phyloP scores from a whole-genome alignment of 1,284 basidiomycete genomes.

The Leccinum griseonigrum region DNA sequence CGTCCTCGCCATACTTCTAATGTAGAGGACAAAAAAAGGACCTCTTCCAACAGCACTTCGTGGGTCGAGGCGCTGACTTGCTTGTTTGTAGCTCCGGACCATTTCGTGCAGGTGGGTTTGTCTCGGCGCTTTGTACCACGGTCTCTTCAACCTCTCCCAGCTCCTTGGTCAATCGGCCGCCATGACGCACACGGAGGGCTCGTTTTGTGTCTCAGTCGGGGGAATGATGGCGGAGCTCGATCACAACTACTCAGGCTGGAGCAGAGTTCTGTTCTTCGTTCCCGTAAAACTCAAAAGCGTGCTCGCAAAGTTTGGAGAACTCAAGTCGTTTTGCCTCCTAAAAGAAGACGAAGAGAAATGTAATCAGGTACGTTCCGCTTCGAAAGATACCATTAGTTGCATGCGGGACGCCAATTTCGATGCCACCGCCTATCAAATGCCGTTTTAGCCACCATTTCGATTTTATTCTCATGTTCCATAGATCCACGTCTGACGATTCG shows the following conservation, averaged over 20 bases:
- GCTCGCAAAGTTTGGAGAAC: constrained; percentile 32
- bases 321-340: constrained; percentile 30
- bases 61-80: constrained; percentile 29
- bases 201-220: constrained; percentile 39
- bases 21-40: constrained; percentile 23
- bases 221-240: constrained; percentile 21
- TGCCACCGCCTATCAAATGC: constrained; percentile 2
- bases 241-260: constrained; percentile 19
- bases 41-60: constrained; percentile 21
- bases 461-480: constrained; percentile 4
- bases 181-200: constrained; percentile 40
- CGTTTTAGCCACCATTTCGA: constrained; percentile 5
- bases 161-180: constrained; percentile 40
- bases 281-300: constrained; percentile 33
- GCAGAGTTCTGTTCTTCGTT: constrained; percentile 25
- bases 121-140: background rate
- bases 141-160: constrained; percentile 26
- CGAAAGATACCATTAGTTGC: background rate
- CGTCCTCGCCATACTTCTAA: constrained; percentile 17
- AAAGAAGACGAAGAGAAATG: constrained; percentile 28
- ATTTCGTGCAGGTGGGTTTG: constrained; percentile 28
- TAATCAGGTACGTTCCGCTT: constrained; percentile 28
- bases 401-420: constrained; percentile 3
- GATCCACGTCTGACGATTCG: constrained; percentile 20
- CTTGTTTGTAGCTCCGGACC: constrained; percentile 32